A percentile compares a stretch with the other conserved stretches of the same genome.
Evolutionary conservation across 495 filamentous ascomycete genomes (phyloP).

Genomic region (Talaromyces wortmannii): DNA sequence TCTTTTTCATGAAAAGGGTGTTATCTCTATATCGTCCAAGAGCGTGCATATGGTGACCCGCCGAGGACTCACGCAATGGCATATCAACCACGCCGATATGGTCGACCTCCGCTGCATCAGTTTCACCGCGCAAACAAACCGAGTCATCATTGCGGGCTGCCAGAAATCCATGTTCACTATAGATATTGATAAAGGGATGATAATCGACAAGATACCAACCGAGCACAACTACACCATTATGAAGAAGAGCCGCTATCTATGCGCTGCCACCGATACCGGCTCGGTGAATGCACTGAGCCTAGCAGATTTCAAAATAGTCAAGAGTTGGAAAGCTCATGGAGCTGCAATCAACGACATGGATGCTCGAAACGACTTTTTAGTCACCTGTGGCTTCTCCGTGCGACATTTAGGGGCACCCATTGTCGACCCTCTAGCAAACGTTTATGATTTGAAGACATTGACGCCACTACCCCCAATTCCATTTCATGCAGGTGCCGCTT

Average conservation of each 20-base stretch:
- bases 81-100: conserved; percentile 72
- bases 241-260: conserved; percentile 84
- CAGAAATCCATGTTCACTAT: conserved; percentile 85
- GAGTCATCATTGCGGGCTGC: conserved; percentile 80
- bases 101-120: conserved; percentile 84
- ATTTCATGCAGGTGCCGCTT: conserved; percentile 85
- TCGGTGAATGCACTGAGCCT: conserved; percentile 81
- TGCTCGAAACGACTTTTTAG: conserved; percentile 80
- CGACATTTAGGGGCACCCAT: conserved; percentile 57
- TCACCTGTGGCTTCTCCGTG: conserved; percentile 90
- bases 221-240: conserved; percentile 79
- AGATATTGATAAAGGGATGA: conserved; percentile 77
- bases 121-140: conserved; percentile 78
- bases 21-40: conserved; percentile 68
- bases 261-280: conserved; percentile 81
- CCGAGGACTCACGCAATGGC: conserved; percentile 78
- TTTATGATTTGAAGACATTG: conserved; percentile 88
- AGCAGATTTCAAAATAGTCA: conserved; percentile 65
- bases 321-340: conserved; percentile 81
- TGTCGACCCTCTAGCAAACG: conserved; percentile 85
- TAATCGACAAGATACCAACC: conserved; percentile 67
- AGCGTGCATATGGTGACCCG: conserved; percentile 82
- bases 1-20: conserved; percentile 77
- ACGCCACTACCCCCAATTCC: conserved; percentile 79
- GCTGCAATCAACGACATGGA: conserved; percentile 92